Conservation (phyloP, 768 basidiomycete species). For the Terana coerulea region DNA sequence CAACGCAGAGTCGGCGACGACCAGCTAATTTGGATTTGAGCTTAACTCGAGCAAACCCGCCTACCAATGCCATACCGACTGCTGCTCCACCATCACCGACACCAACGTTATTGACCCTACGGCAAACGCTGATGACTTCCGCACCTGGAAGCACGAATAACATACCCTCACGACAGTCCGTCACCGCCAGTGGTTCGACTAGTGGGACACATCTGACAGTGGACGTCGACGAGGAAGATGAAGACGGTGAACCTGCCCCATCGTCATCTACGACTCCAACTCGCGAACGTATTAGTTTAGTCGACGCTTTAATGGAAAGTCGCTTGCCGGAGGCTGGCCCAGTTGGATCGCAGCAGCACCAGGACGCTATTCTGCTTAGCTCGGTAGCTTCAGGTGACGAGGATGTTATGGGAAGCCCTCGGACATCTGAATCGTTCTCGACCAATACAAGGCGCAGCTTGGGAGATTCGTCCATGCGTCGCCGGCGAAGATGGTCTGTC, state of each 20-base stretch:
- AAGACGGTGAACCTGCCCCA: constrained; percentile 27
- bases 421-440: constrained; percentile 39
- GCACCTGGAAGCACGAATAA: constrained; percentile 30
- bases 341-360: constrained; percentile 56
- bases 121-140: constrained; percentile 57
- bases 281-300: constrained; percentile 65
- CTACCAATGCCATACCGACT: constrained; percentile 29
- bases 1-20: constrained; percentile 33
- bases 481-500: constrained; percentile 73
- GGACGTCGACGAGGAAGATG: constrained; percentile 61
- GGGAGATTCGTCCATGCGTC: constrained; percentile 33
- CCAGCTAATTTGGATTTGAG: constrained; percentile 66
- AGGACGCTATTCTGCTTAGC: constrained; percentile 63
- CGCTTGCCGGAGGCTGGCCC: constrained; percentile 74
- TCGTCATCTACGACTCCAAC: constrained; percentile 29
- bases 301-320: constrained; percentile 73
- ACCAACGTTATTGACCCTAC: constrained; percentile 59
- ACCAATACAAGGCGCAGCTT: constrained; percentile 24
- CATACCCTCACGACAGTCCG: too few relatives aligned
- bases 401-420: constrained; percentile 40
- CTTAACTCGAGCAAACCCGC: constrained; percentile 27
- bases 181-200: too few relatives aligned
- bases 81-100: constrained; percentile 50
- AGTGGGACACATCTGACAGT: constrained; percentile 33
- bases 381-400: constrained; percentile 38